These are phyloP conservation scores for Dioscorea alata DNA, from an alignment of 106 monocot genomes.

Conservation along the genomic window DNA sequence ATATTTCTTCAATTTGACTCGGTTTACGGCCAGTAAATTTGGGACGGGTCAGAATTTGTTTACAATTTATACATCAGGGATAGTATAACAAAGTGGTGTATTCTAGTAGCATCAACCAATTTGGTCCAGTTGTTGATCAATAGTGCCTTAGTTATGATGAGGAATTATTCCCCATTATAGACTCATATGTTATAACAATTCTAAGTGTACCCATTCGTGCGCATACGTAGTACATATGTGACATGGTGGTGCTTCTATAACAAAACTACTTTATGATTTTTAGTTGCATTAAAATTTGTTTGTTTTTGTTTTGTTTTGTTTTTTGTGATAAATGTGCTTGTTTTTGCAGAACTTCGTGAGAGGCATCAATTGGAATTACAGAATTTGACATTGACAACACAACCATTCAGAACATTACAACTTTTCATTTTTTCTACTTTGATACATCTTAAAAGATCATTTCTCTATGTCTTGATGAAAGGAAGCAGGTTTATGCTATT, in stretches of 20 bases:
- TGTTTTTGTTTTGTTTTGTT: background rate
- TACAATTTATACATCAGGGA: too few species aligned
- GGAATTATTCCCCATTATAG: background rate
- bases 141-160: too few species aligned
- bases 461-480: constrained; percentile 42
- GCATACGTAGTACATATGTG: background rate
- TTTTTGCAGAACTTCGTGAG: constrained; percentile 55
- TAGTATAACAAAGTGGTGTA: too few species aligned
- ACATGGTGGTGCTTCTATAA: background rate
- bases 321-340: background rate
- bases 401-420: constrained; percentile 52
- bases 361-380: constrained; percentile 53
- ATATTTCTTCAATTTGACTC: too few species aligned
- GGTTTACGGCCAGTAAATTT: too few species aligned
- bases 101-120: too few species aligned
- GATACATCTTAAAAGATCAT: constrained; percentile 30
- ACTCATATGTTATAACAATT: background rate
- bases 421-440: constrained; percentile 49
- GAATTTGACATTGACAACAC: constrained; percentile 62
- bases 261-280: background rate
- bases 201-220: background rate
- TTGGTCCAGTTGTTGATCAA: too few species aligned
- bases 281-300: background rate
- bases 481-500: constrained; percentile 31
- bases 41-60: too few species aligned